A percentile compares a stretch with the other conserved stretches of the same genome.
Conservation (phyloP, 2,329 filamentous ascomycete species). For the Lecanicillium sp. region DNA sequence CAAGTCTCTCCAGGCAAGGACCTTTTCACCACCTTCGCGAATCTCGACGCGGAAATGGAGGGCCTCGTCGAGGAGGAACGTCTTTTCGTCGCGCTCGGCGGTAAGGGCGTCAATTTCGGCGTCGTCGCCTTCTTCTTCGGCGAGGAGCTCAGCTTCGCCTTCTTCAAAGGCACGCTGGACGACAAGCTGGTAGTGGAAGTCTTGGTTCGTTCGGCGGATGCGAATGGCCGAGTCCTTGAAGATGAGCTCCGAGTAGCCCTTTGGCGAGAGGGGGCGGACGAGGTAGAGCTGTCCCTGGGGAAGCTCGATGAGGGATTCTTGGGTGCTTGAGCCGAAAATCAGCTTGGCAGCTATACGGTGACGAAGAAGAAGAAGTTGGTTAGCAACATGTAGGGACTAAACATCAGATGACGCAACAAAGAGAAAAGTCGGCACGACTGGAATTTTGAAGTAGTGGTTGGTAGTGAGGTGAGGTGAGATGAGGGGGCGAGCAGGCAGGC, state of each 20-base stretch:
- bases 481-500: constrained; percentile 1
- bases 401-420: neutral
- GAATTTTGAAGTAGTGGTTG: constrained; percentile 20
- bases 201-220: constrained; percentile 86
- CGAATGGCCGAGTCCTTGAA: constrained; percentile 94
- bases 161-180: constrained; percentile 96
- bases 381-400: neutral
- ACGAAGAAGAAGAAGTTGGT: constrained; percentile 5
- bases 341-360: constrained; percentile 70
- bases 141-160: constrained; percentile 85
- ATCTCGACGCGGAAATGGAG: constrained; percentile 81
- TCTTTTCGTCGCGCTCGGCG: constrained; percentile 90
- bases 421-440: constrained; percentile 9
- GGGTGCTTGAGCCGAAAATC: constrained; percentile 77
- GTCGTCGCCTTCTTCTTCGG: constrained; percentile 83
- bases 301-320: constrained; percentile 90
- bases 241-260: constrained; percentile 97
- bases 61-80: constrained; percentile 87
- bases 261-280: constrained; percentile 87
- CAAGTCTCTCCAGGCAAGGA: constrained; percentile 90
- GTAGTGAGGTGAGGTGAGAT: constrained; percentile 14
- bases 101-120: constrained; percentile 64
- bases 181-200: constrained; percentile 95
- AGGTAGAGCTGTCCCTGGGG: constrained; percentile 95
- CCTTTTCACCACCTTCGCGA: constrained; percentile 70